Percentiles rank a stretch among this genome's conserved stretches.
These are phyloP conservation scores for Apium graveolens DNA, from an alignment of 129 eudicot species.

Conservation along the genomic window DNA sequence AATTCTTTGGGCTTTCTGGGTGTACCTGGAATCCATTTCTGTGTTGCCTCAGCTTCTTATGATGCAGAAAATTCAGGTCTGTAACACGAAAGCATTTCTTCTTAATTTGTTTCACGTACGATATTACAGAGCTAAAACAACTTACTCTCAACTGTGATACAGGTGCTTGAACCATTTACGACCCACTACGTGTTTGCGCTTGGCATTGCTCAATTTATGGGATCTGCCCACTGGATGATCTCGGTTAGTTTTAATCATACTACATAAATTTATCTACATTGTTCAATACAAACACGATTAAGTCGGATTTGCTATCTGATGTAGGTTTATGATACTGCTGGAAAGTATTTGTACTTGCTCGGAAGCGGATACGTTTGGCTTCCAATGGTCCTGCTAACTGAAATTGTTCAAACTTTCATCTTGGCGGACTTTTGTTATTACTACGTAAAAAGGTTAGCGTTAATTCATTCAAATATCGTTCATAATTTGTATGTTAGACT, in stretches of 20 bases:
- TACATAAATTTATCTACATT: not conserved
- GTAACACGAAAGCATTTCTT: not conserved
- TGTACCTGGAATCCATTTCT: slow-evolving; percentile 70
- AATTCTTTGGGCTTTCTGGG: slow-evolving; percentile 68
- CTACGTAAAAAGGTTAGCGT: slow-evolving; percentile 51
- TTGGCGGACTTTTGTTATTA: slow-evolving; percentile 94
- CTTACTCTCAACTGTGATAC: slow-evolving; percentile 12
- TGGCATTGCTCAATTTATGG: slow-evolving; percentile 81
- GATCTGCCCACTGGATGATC: slow-evolving; percentile 89
- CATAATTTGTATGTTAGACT: no score
- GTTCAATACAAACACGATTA: not conserved
- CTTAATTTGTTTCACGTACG: no score
- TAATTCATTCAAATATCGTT: no score
- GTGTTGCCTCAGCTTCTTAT: slow-evolving; percentile 80
- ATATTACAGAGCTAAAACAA: not conserved
- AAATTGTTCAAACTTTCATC: slow-evolving; percentile 75
- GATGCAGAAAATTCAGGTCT: slow-evolving; percentile 86
- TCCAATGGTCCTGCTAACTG: slow-evolving; percentile 52
- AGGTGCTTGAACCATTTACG: slow-evolving; percentile 92
- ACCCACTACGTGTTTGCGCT: slow-evolving; percentile 89
- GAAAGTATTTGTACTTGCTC: slow-evolving; percentile 40
- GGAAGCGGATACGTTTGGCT: slow-evolving; percentile 75
- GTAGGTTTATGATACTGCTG: slow-evolving; percentile 75
- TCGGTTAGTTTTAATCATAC: slow-evolving; percentile 38
- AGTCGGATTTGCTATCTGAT: not conserved